Evolutionary conservation across 768 basidiomycete genomes (phyloP).

Genomic region (Polyporus arcularius): DNA sequence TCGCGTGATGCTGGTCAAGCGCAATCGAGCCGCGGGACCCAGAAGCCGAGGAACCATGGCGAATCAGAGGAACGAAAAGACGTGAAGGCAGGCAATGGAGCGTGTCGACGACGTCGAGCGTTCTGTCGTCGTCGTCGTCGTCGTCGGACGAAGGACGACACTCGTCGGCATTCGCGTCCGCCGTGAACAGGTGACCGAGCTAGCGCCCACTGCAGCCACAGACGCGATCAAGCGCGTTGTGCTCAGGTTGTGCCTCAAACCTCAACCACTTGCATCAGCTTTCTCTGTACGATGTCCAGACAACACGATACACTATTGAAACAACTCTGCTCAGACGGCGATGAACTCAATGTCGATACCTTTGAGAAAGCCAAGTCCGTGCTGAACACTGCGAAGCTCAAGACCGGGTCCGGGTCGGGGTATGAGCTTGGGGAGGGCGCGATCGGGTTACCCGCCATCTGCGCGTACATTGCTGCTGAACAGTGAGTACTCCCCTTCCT

Average conservation of each 20-base stretch:
- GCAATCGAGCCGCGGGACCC: not conserved
- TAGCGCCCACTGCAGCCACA: too few species aligned
- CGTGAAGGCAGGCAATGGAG: too few species aligned
- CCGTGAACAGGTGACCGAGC: too few species aligned
- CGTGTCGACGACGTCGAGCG: too few species aligned
- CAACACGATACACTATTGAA: constrained; percentile 24
- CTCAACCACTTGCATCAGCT: too few species aligned
- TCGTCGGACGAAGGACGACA: too few species aligned
- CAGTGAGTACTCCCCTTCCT: constrained; percentile 31
- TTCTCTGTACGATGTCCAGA: constrained; percentile 34
- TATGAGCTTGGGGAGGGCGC: constrained; percentile 40
- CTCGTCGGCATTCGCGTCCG: too few species aligned
- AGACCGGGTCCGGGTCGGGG: constrained; percentile 53
- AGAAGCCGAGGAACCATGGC: constrained; percentile 6
- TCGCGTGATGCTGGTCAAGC: not conserved
- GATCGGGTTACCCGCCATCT: constrained; percentile 49
- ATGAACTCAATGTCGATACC: constrained; percentile 26
- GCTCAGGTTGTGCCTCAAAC: too few species aligned
- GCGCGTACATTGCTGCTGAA: constrained; percentile 51
- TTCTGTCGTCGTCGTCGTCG: too few species aligned
- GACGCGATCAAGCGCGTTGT: too few species aligned
- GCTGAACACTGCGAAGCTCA: constrained; percentile 38
- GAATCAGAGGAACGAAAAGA: not conserved
- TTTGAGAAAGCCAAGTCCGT: constrained; percentile 35
- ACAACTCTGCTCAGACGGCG: constrained; percentile 32